phyloP scores from a whole-genome alignment of 192 early-diverging fungal genomes.

The Backusella westeae region DNA sequence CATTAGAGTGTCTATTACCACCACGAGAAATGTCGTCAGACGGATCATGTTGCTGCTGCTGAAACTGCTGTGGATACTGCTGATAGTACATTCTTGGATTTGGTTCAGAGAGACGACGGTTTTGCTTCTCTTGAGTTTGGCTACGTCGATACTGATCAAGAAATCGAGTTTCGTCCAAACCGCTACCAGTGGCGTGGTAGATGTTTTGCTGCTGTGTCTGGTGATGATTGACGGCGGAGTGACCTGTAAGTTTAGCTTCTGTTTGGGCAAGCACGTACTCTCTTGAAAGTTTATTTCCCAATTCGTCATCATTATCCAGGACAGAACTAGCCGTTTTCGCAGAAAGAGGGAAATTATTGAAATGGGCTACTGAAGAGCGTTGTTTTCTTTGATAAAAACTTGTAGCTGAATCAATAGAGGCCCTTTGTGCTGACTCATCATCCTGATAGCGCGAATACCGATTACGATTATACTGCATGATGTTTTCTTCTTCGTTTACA shows the following conservation, averaged over 20 bases:
- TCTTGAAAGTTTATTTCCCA: background rate
- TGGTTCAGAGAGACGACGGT: constrained; percentile 28
- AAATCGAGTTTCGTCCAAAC: constrained; percentile 34
- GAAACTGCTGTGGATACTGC: background rate
- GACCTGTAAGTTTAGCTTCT: background rate
- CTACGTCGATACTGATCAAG: constrained; percentile 8
- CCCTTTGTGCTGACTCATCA: background rate
- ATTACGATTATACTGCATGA: background rate
- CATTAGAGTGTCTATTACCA: background rate
- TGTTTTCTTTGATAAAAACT: background rate
- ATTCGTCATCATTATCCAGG: background rate
- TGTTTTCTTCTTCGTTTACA: constrained; percentile 20
- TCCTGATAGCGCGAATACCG: background rate
- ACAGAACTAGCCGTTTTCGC: background rate
- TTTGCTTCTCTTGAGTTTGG: constrained; percentile 9
- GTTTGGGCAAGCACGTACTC: background rate
- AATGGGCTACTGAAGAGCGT: constrained; percentile 13
- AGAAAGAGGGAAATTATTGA: constrained; percentile 17
- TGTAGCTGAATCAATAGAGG: background rate
- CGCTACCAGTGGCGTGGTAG: constrained; percentile 17
- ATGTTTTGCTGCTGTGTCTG: constrained; percentile 6
- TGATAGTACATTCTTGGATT: constrained; percentile 13
- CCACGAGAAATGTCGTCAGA: background rate
- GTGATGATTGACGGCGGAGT: background rate
- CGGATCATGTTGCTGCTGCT: background rate